These are phyloP conservation scores for Leptographium lundbergii DNA, from an alignment of 2,329 filamentous ascomycete genomes.

Conservation along the genomic window DNA sequence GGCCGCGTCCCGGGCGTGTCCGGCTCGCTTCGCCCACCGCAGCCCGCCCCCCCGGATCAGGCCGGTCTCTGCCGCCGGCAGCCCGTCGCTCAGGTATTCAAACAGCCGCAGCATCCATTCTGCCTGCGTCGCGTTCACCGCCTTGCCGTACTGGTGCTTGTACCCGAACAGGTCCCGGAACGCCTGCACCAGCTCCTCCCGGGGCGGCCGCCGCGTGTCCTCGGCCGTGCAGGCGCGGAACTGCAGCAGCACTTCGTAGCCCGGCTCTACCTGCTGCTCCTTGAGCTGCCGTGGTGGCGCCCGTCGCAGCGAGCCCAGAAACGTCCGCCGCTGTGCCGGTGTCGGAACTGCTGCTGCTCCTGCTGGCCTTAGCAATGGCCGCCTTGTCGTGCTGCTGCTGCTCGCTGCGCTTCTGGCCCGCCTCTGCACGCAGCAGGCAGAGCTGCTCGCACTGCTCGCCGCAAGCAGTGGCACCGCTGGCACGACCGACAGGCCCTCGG, in stretches of 20 bases:
- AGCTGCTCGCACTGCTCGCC: no score
- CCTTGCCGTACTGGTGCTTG: slow-evolving; percentile 33
- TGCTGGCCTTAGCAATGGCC: not conserved
- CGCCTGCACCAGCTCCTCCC: slow-evolving; percentile 50
- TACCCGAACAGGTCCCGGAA: slow-evolving; percentile 50
- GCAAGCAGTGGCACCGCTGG: not conserved
- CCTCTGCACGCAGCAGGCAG: not conserved
- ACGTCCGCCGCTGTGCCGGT: slow-evolving; percentile 31
- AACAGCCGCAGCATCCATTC: slow-evolving; percentile 39
- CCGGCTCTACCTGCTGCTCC: slow-evolving; percentile 52
- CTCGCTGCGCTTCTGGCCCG: not conserved
- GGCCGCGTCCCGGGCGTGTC: not conserved
- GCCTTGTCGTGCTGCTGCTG: not conserved
- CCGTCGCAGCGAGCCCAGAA: slow-evolving; percentile 47
- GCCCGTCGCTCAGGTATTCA: slow-evolving; percentile 37
- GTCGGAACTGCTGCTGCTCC: not conserved
- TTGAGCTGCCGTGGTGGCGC: slow-evolving; percentile 47
- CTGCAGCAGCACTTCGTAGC: slow-evolving; percentile 59
- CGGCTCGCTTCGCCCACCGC: not conserved
- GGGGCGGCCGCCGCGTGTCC: slow-evolving; percentile 49
- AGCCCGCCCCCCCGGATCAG: slow-evolving; percentile 37
- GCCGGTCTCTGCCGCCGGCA: no score
- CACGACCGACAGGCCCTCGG: slow-evolving; percentile 15
- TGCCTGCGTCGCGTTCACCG: slow-evolving; percentile 55
- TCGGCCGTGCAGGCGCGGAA: slow-evolving; percentile 51